These are phyloP conservation scores for Alternaria sp. DNA, from an alignment of 2,329 filamentous ascomycete species.

Conservation along the genomic window DNA sequence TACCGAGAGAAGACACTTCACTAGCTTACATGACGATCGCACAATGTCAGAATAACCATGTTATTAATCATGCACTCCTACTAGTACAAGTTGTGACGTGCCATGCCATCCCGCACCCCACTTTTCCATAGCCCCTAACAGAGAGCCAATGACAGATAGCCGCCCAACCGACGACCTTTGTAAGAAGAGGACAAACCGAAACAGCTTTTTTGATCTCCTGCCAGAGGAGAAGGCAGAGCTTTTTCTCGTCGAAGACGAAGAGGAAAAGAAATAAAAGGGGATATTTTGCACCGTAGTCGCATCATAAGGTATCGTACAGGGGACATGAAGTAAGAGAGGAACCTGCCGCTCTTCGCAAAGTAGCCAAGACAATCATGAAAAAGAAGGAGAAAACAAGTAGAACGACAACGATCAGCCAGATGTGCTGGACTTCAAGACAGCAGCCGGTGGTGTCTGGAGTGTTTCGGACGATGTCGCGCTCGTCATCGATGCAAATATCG, in stretches of 20 bases:
- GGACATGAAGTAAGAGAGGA: background rate
- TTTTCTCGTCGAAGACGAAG: background rate
- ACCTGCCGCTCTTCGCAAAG: background rate
- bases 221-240: background rate
- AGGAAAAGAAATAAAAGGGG: background rate
- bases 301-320: conserved; percentile 6
- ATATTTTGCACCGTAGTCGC: background rate
- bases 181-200: background rate
- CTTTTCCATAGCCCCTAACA: background rate
- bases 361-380: background rate
- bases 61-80: background rate
- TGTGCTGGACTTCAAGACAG: conserved; percentile 5
- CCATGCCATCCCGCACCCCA: background rate
- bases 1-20: too few species aligned
- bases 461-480: background rate
- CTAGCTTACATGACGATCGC: background rate
- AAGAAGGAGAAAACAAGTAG: too few species aligned
- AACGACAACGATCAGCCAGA: background rate
- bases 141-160: background rate
- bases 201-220: background rate
- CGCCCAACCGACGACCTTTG: background rate
- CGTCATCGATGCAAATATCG: background rate
- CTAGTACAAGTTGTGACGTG: background rate
- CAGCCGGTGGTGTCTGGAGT: background rate
- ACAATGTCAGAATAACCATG: background rate